phyloP scores from a whole-genome alignment of 257 asterid species.

The Gardenia jasminoides region DNA sequence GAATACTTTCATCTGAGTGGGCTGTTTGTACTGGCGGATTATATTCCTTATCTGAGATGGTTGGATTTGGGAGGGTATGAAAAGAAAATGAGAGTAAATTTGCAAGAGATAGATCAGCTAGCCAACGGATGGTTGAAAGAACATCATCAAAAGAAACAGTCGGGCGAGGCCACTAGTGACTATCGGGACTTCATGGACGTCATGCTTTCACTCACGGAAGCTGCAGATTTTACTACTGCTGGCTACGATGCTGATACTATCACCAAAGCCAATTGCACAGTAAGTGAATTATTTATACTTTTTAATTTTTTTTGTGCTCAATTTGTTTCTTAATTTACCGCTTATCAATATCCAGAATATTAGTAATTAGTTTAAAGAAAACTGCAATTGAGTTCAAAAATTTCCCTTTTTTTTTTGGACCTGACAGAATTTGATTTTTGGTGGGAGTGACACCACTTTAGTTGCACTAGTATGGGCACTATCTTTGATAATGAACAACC shows the following conservation, averaged over 20 bases:
- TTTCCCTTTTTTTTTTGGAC: too few relatives aligned
- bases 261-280: conserved; percentile 35
- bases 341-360: too few relatives aligned
- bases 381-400: too few relatives aligned
- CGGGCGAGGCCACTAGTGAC: background rate
- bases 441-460: conserved; percentile 33
- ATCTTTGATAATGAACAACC: conserved; percentile 33
- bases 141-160: conserved; percentile 15
- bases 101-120: conserved; percentile 25
- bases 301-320: too few relatives aligned
- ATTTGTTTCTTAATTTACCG: too few relatives aligned
- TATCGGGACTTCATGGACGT: conserved; percentile 31
- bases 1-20: conserved; percentile 22
- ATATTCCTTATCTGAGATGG: conserved; percentile 28
- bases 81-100: conserved; percentile 30
- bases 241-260: conserved; percentile 26
- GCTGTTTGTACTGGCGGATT: conserved; percentile 18
- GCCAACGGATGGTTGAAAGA: conserved; percentile 33
- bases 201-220: conserved; percentile 15
- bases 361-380: too few relatives aligned
- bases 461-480: conserved; percentile 42
- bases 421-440: conserved; percentile 22
- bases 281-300: background rate
- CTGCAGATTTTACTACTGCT: background rate
- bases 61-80: conserved; percentile 34